phyloP scores from a whole-genome alignment of 345 rosid species.

The Brassica cretica region DNA sequence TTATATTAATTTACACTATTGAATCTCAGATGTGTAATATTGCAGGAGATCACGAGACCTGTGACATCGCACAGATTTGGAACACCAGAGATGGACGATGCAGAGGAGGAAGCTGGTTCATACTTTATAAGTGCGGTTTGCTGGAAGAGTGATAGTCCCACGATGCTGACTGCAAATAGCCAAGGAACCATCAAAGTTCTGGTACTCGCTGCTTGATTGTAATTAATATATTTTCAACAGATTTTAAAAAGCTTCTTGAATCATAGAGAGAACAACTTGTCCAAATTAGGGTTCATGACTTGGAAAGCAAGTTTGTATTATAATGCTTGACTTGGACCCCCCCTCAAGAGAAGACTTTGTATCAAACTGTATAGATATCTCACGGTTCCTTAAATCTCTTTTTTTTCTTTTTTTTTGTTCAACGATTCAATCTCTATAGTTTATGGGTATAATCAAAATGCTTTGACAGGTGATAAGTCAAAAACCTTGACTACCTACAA shows the following conservation, averaged over 20 bases:
- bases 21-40: not conserved
- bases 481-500: not conserved
- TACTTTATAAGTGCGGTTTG: constrained; percentile 95
- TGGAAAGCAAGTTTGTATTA: constrained; percentile 26
- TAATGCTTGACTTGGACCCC: constrained; percentile 20
- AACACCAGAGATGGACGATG: constrained; percentile 79
- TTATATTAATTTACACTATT: not conserved
- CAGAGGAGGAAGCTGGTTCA: constrained; percentile 81
- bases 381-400: not conserved
- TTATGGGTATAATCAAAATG: not conserved
- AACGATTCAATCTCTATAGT: not conserved
- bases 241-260: not conserved
- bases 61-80: constrained; percentile 87
- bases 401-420: too few relatives aligned
- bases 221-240: not conserved
- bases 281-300: constrained; percentile 21
- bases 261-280: constrained; percentile 20
- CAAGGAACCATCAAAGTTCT: constrained; percentile 97
- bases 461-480: not conserved
- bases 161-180: constrained; percentile 93
- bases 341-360: constrained; percentile 20
- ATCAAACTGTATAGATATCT: constrained; percentile 22
- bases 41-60: constrained; percentile 83
- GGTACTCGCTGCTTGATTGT: constrained; percentile 69
- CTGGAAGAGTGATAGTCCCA: constrained; percentile 97